Conservation (phyloP, 176 grass and related monocot genomes). For the Ananas comosus region DNA sequence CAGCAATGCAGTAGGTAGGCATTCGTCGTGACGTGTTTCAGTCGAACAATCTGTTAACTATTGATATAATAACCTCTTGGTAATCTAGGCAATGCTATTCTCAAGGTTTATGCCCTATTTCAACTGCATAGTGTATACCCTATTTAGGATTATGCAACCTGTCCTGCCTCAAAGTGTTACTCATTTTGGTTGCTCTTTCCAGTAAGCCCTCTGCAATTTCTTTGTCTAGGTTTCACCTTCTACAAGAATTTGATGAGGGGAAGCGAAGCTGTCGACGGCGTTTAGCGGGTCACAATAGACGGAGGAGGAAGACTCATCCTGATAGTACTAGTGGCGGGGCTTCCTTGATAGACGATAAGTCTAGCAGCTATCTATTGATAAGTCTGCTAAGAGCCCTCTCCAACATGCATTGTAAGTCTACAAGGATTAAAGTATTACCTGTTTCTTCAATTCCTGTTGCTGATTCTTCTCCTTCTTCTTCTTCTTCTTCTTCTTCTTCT, state of each 20-base stretch:
- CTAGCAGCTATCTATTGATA: constrained; percentile 66
- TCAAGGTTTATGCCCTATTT: too few relatives aligned
- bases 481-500: too few relatives aligned
- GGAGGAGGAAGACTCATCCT: constrained; percentile 74
- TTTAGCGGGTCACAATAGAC: constrained; percentile 85
- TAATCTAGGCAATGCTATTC: too few relatives aligned
- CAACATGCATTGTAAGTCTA: constrained; percentile 63
- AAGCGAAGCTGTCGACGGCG: constrained; percentile 94
- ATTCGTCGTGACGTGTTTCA: not conserved
- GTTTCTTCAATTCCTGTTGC: too few relatives aligned
- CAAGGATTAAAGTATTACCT: too few relatives aligned
- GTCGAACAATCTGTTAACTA: too few relatives aligned
- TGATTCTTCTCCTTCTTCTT: too few relatives aligned
- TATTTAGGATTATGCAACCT: not conserved
- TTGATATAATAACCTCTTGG: too few relatives aligned
- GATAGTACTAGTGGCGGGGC: constrained; percentile 37
- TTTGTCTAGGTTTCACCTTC: constrained; percentile 72
- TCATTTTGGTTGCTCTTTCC: constrained; percentile 1
- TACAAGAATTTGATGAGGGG: constrained; percentile 97
- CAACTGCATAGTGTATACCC: too few relatives aligned
- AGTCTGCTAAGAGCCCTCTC: constrained; percentile 77
- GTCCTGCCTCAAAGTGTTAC: not conserved
- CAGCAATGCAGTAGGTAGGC: constrained; percentile 95
- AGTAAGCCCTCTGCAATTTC: not conserved
- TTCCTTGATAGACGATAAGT: constrained; percentile 50